Conservation (phyloP, 2,329 filamentous ascomycete genomes). For the Sclerotinia sclerotiorum region DNA sequence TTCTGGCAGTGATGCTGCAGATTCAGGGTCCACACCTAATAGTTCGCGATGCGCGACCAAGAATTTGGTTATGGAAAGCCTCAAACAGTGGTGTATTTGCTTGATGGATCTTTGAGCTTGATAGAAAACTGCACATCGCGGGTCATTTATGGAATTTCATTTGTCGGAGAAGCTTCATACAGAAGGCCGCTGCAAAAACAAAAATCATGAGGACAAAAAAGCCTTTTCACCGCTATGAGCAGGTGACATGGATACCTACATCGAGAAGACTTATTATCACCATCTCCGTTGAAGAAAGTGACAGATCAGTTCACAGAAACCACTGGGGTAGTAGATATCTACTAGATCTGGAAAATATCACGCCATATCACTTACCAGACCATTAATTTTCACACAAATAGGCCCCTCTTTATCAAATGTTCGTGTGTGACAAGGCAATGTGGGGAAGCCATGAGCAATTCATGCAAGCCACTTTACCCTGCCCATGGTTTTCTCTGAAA, state of each 20-base stretch:
- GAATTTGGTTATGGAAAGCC: no score
- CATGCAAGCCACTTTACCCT: slow-evolving; percentile 12
- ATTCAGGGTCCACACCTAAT: neutral
- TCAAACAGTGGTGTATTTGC: no score
- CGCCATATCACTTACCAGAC: neutral
- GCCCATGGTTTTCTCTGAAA: neutral
- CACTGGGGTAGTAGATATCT: neutral
- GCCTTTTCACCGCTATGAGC: neutral
- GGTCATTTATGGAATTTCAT: neutral
- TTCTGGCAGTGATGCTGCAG: neutral
- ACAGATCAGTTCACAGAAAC: neutral
- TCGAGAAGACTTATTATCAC: neutral
- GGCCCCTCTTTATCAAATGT: neutral
- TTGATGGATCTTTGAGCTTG: neutral
- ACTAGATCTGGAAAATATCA: neutral
- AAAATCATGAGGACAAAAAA: neutral
- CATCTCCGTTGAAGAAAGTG: neutral
- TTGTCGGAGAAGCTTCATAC: neutral
- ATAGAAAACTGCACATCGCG: neutral
- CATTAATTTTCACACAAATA: neutral
- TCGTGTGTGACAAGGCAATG: neutral
- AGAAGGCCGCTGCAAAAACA: neutral
- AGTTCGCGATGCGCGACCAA: no score
- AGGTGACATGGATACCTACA: neutral
- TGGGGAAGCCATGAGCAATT: slow-evolving; percentile 6